These are phyloP conservation scores for Cryptococcus sp. DNA, from an alignment of 1,284 basidiomycete genomes.

Conservation along the genomic window DNA sequence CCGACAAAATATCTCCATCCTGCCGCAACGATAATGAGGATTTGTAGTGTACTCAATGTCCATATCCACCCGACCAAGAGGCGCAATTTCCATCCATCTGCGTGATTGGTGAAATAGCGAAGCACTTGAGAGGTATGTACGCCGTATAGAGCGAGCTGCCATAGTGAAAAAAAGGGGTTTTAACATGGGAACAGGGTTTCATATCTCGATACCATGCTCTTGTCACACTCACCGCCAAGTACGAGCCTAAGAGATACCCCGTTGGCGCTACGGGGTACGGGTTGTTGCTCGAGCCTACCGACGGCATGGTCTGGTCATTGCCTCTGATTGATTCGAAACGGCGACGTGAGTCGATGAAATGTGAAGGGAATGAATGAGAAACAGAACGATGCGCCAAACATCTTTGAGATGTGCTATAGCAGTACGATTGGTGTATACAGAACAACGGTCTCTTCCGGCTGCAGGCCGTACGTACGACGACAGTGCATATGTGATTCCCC, in stretches of 20 bases:
- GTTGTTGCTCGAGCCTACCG: constrained; percentile 28
- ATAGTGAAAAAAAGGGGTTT: not conserved
- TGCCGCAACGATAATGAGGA: constrained; percentile 31
- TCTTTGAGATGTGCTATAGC: no score
- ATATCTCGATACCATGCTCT: not conserved
- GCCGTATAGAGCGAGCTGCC: constrained; percentile 33
- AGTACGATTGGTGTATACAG: no score
- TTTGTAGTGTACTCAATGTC: constrained; percentile 29
- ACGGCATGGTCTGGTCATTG: not conserved
- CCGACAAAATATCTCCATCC: constrained; percentile 35
- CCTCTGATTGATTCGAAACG: no score
- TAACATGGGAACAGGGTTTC: no score
- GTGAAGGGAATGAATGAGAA: no score
- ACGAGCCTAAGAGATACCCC: constrained; percentile 40
- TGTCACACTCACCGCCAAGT: constrained; percentile 26
- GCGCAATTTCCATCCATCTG: constrained; percentile 17
- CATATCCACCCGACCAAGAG: constrained; percentile 34
- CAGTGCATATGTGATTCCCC: no score
- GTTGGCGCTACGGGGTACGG: constrained; percentile 41
- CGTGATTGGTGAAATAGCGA: constrained; percentile 27
- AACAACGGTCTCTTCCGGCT: no score
- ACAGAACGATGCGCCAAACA: no score
- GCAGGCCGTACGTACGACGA: no score
- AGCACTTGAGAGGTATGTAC: constrained; percentile 34
- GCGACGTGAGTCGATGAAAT: no score